A percentile compares a stretch with the other conserved stretches of the same genome.
Evolutionary conservation across 2,329 filamentous ascomycete species (phyloP).

Genomic region (Sporothrix dimorphospora): DNA sequence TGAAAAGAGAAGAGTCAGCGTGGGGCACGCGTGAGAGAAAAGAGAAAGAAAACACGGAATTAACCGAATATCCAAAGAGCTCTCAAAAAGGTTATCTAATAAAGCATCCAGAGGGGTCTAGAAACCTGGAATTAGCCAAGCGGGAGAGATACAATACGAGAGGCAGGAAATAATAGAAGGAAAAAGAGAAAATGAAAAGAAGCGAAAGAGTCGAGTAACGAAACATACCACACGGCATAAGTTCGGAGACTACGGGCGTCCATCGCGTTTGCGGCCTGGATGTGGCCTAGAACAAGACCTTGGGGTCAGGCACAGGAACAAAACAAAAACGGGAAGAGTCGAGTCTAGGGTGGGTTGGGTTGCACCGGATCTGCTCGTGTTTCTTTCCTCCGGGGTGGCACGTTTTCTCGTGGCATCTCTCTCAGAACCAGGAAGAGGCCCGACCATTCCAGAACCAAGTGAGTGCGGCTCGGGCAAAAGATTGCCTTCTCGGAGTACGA

Average conservation of each 20-base stretch:
- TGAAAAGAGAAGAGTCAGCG: not conserved
- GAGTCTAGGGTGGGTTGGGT: not conserved
- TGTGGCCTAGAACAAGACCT: not conserved
- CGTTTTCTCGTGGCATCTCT: slow-evolving; percentile 5
- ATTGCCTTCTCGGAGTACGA: slow-evolving; percentile 5
- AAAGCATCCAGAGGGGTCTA: slow-evolving; percentile 13
- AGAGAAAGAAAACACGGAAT: not conserved
- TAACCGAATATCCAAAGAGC: slow-evolving; percentile 26
- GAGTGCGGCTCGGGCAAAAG: not conserved
- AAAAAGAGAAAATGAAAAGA: not conserved
- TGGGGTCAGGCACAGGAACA: not conserved
- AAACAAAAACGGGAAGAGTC: not conserved
- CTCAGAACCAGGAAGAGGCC: not conserved
- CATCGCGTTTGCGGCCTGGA: not conserved
- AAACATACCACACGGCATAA: slow-evolving; percentile 5
- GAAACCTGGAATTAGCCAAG: slow-evolving; percentile 28
- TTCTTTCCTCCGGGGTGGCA: not conserved
- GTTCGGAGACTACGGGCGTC: not conserved
- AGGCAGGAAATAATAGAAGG: not conserved
- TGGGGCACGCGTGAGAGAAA: not conserved
- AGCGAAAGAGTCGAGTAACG: not conserved
- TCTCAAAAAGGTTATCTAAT: not conserved
- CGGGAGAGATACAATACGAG: not conserved
- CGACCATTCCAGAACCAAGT: not conserved
- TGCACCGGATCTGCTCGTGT: not conserved